Conservation (phyloP, 2,329 filamentous ascomycete species). For the Pyricularia grisea region DNA sequence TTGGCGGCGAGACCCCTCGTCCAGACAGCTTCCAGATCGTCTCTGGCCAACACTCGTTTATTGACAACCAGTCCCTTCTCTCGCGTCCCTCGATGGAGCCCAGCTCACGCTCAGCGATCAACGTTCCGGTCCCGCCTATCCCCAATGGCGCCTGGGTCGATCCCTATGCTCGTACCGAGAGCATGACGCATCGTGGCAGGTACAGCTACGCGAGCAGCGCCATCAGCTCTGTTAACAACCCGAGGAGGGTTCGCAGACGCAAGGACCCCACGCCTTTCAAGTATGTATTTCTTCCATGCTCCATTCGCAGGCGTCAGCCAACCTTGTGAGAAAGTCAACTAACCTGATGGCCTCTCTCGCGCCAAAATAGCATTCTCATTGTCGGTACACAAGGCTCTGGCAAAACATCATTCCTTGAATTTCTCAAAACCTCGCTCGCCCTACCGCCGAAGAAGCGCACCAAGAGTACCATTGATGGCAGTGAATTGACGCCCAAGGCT, state of each 20-base stretch:
- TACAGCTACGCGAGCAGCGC: constrained; percentile 95
- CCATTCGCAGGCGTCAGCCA: no score
- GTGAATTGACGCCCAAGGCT: constrained; percentile 42
- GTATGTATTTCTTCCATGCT: constrained; percentile 43
- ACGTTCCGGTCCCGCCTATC: constrained; percentile 45
- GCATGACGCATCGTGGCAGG: constrained; percentile 92
- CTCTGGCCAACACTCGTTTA: constrained; percentile 25
- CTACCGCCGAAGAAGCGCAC: constrained; percentile 71
- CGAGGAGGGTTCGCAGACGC: constrained; percentile 80
- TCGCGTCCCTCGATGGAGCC: constrained; percentile 46
- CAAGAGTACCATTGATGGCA: constrained; percentile 38
- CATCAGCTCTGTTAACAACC: constrained; percentile 85
- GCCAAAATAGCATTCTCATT: constrained; percentile 63
- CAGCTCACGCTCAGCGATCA: constrained; percentile 28
- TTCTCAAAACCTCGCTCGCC: constrained; percentile 78
- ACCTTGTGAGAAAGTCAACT: neutral
- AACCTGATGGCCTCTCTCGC: neutral
- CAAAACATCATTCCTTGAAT: constrained; percentile 95
- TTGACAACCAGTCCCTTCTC: constrained; percentile 23
- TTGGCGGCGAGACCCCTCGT: constrained; percentile 49
- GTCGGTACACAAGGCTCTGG: constrained; percentile 80
- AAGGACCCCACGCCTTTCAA: constrained; percentile 99
- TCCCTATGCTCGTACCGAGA: constrained; percentile 76
- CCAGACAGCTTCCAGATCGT: constrained; percentile 54
- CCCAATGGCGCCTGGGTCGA: constrained; percentile 56